A percentile compares a stretch with the other conserved stretches of the same genome.
Conservation (phyloP, 208 protist genomes). For the Acanthamoeba rhysodes region DNA sequence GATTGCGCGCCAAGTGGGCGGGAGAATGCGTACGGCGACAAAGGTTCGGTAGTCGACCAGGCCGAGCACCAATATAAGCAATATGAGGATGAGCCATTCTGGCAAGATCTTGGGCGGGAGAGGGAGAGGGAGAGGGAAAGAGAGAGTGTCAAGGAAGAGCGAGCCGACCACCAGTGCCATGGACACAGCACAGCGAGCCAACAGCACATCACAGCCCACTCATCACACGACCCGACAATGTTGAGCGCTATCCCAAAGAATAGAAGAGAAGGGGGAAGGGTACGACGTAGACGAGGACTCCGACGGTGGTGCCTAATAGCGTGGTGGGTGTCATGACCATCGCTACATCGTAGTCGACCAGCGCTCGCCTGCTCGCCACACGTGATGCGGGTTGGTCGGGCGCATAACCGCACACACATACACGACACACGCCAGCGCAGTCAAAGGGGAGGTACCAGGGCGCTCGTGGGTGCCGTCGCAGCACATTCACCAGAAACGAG, state of each 20-base stretch:
- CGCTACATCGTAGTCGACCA: conserved; percentile 86
- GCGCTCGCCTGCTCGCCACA: conserved; percentile 76
- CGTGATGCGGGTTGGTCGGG: conserved; percentile 7
- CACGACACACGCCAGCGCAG: too few species aligned
- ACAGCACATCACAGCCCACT: neutral
- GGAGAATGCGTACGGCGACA: neutral
- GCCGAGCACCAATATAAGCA: conserved; percentile 28
- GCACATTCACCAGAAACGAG: conserved; percentile 30
- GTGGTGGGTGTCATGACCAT: conserved; percentile 85
- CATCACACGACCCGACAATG: neutral
- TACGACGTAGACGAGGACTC: conserved; percentile 84
- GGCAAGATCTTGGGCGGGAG: neutral
- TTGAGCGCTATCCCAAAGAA: too few species aligned
- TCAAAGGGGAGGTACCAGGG: neutral
- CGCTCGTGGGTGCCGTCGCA: conserved; percentile 35
- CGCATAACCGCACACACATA: neutral
- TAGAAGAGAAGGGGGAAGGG: neutral
- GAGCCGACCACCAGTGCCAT: neutral
- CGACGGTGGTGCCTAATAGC: conserved; percentile 84
- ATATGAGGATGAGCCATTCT: conserved; percentile 63
- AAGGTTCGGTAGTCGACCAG: conserved; percentile 47
- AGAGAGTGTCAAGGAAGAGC: neutral
- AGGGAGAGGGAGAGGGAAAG: neutral
- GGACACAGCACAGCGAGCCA: neutral
- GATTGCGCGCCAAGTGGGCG: neutral